These are phyloP conservation scores for Haematococcus sp. DNA, from an alignment of 139 green algal species.

Conservation along the genomic window DNA sequence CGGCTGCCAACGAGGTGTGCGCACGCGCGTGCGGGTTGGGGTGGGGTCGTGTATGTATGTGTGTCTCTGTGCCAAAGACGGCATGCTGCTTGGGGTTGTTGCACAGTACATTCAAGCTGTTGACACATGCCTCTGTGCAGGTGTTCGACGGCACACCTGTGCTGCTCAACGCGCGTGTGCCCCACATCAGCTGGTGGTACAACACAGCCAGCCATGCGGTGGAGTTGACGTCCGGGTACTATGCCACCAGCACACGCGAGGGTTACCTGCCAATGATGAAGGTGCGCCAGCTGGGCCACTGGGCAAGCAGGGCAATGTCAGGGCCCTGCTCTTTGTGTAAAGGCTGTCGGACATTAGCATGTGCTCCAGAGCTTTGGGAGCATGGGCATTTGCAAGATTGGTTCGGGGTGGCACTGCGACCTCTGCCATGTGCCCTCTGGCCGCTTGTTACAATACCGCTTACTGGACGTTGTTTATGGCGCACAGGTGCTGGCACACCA, in stretches of 20 bases:
- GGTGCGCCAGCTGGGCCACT: too few species aligned
- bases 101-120: too few species aligned
- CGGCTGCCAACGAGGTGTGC: conserved; percentile 19
- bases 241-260: conserved; percentile 38
- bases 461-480: neutral
- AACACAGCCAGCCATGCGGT: conserved; percentile 38
- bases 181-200: conserved; percentile 58
- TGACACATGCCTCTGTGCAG: neutral
- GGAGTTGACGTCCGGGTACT: conserved; percentile 41
- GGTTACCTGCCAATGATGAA: conserved; percentile 47
- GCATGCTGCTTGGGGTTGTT: too few species aligned
- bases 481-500: conserved; percentile 32
- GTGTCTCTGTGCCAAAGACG: too few species aligned
- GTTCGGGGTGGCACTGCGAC: too few species aligned
- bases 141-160: conserved; percentile 17
- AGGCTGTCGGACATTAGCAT: too few species aligned
- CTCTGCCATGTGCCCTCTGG: too few species aligned
- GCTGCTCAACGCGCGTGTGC: conserved; percentile 29
- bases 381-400: too few species aligned
- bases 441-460: neutral
- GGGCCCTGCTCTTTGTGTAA: too few species aligned
- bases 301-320: too few species aligned
- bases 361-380: too few species aligned
- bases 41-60: conserved; percentile 22
- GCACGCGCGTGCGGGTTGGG: neutral